Base-by-base conservation (phyloP, 345 rosid species). In the Hibiscus mutabilis region DNA sequence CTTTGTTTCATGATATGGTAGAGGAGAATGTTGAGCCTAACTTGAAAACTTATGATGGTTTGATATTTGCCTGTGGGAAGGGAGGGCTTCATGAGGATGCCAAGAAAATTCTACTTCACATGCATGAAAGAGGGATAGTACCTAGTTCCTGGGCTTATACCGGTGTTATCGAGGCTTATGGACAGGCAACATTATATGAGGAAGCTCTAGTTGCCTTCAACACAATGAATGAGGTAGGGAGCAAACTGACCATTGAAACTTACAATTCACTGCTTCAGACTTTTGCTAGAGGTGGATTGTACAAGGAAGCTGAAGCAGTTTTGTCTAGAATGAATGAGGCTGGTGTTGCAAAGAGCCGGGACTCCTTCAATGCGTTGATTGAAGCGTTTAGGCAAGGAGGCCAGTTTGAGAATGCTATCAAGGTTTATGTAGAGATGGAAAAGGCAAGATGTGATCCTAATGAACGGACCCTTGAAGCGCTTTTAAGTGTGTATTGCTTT, bases 381-480 rank as follows among this genome's bases (percentile, higher is more conserved):
- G 99, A 94, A 86, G 90, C 88, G 24, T 91, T 77, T 76, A 91
- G 91, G 79, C 99, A 91, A 87, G 99, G 85, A 27, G 93, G 97
- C 21, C 89, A 75, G 71, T 91, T 85, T 82, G 99, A 94, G 85
- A 97, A 90, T 79, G 95, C 99, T 62, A 85, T 91, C 69, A 90
- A 90, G 86, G 82, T 89, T 68, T 91, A 90, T 76, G 92, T 87
- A 55, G 92, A 84, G 75, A 83, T 94, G 99, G 99, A 90, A 74
- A 88, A 88, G 84, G 82, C 82, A 64, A 86, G 97, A 81, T 85
- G 88, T 70, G 85, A 78, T 82, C 91, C 96, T 24, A 87, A 91
- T 80, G 98, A 94, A 83, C 82, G 82, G 78, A 91, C 97, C 40
- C 91, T 94, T 60, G 99, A 94, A 84, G 89, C 92, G 66, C 96